Evolutionary conservation across 2,329 filamentous ascomycete genomes (phyloP), one percentile per base, ranked within the genome.

Genomic region (Xylaria sp.): DNA sequence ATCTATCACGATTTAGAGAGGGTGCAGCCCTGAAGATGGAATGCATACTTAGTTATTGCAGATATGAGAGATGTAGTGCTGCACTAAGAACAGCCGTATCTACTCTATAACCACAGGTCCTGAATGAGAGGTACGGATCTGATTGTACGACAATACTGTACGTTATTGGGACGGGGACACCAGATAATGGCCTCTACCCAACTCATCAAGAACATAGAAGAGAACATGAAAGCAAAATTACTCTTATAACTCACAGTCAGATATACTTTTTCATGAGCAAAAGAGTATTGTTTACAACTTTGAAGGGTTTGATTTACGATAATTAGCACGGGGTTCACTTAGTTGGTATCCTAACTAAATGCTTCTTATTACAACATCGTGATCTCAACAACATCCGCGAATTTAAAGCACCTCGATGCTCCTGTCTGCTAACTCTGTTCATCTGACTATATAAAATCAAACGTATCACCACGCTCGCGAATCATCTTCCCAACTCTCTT

Each of bases 401-500:
- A 48, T 15, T 18, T 44, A 3, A 12, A 8, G 25, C 25, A 54
- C 12, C 13, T 54, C 7, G 7, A n/a, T 34, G 12, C 12, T 28
- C n/a, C 2, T 31, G 4, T 9, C 23, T 9, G 8, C 28, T 31
- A 7, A n/a, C 31, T 28, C 18, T 41, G n/a, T 25, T 23, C 5
- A 37, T 18, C 2, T 1, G 23, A 28, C 77, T 88, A 97, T 70
- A 97, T 86, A 85, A 98, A 98, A 78, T 97, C 94, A 87, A 98
- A 99, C 0, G 93, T 96, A 87, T 98, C 95, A 3, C 90, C 91
- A 77, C 89, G 90, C 75, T 97, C 94, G 70, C 86, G 88, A 66
- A 98, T 84, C 94, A 99, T 96, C 79, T 90, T 92, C 18, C 89
- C 90, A 7, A 96, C 90, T 71, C 96, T 88, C 82, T 91, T 89